These are phyloP conservation scores for Nannochloris sp. DNA, from an alignment of 139 green algal species.

Conservation along the genomic window DNA sequence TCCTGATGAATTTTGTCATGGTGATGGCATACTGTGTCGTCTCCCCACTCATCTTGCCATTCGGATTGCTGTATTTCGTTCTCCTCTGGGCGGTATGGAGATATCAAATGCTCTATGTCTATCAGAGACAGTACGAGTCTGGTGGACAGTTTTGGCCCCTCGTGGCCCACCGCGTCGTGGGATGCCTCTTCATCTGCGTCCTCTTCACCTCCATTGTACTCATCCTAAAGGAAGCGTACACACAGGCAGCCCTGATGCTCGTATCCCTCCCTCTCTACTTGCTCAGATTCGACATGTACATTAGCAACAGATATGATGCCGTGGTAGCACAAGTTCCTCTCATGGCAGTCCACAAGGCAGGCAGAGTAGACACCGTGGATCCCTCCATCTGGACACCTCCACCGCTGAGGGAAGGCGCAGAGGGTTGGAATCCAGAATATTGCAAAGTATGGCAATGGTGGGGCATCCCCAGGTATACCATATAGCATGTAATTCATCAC, in stretches of 20 bases:
- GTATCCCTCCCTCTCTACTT: conserved; percentile 54
- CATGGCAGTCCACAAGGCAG: conserved; percentile 31
- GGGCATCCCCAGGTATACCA: conserved; percentile 21
- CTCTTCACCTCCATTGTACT: conserved; percentile 61
- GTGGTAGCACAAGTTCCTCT: conserved; percentile 41
- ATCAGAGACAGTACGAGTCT: conserved; percentile 37
- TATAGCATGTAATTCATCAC: background rate
- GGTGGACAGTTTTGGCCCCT: conserved; percentile 20
- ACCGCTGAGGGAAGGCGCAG: conserved; percentile 22
- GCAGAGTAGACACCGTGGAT: conserved; percentile 17
- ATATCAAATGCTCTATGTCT: conserved; percentile 44
- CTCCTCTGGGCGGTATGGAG: conserved; percentile 43
- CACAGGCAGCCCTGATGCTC: conserved; percentile 19
- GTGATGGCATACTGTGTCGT: conserved; percentile 34
- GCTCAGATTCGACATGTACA: conserved; percentile 50
- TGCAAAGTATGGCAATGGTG: conserved; percentile 36
- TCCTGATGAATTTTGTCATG: conserved; percentile 50
- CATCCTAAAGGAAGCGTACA: conserved; percentile 47
- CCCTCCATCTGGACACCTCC: conserved; percentile 39
- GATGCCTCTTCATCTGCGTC: conserved; percentile 24
- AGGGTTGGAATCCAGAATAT: conserved; percentile 47
- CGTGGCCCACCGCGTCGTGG: conserved; percentile 17
- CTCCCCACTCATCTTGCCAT: conserved; percentile 46
- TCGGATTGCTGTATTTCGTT: conserved; percentile 47
- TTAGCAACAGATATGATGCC: conserved; percentile 26